phyloP scores from a whole-genome alignment of 139 green algal species.

The Coelastrella sp. region DNA sequence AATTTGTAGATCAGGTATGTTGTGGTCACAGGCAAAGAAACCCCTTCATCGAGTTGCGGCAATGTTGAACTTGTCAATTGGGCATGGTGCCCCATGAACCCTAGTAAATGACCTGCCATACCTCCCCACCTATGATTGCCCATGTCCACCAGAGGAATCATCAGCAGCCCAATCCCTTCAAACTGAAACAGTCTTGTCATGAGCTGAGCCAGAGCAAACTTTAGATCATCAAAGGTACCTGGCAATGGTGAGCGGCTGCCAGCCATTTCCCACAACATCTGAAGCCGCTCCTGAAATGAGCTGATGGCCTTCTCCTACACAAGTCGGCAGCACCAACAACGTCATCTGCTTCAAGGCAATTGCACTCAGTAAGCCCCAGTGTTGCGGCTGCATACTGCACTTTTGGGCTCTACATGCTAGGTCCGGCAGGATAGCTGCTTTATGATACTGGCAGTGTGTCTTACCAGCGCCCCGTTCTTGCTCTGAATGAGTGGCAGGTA shows the following conservation, averaged over 20 bases:
- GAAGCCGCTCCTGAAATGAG: neutral
- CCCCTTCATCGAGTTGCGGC: no score
- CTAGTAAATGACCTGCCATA: neutral
- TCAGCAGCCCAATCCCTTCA: neutral
- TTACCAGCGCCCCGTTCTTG: neutral
- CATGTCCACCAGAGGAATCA: constrained; percentile 9
- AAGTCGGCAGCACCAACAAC: neutral
- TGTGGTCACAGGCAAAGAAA: no score
- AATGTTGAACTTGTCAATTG: neutral
- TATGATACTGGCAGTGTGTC: no score
- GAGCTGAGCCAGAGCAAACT: neutral
- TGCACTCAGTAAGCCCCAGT: neutral
- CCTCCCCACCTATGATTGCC: neutral
- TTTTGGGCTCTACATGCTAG: no score
- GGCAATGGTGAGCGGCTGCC: neutral
- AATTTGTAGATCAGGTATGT: no score
- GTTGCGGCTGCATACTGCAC: neutral
- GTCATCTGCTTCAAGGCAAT: neutral
- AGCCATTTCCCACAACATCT: neutral
- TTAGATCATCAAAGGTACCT: neutral
- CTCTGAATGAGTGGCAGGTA: constrained; percentile 5
- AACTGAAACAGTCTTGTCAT: constrained; percentile 14
- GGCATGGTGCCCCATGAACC: no score
- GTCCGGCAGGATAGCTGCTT: no score
- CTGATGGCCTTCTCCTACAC: neutral